A percentile compares a stretch with the other conserved stretches of the same genome.
These are phyloP conservation scores for Logfia minima DNA, from an alignment of 129 eudicot genomes.

Conservation along the genomic window DNA sequence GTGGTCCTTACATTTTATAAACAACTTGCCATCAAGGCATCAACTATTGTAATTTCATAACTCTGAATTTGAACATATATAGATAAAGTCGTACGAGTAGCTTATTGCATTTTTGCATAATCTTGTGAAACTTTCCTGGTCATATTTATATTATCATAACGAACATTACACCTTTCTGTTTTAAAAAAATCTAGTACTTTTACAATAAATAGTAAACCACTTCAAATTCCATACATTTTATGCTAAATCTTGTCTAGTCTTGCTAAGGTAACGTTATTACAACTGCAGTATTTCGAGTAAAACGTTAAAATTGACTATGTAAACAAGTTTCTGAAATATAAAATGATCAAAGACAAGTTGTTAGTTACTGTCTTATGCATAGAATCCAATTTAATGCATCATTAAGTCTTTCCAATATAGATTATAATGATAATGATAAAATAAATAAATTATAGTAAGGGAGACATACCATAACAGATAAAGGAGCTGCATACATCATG, in stretches of 20 bases:
- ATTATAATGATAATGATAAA: neutral
- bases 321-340: too few relatives aligned
- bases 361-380: neutral
- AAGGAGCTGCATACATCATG: conserved; percentile 83
- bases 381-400: neutral
- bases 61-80: neutral
- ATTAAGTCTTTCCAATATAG: neutral
- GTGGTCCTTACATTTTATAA: neutral
- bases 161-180: neutral
- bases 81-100: neutral
- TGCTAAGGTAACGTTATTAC: neutral
- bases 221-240: neutral
- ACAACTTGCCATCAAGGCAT: neutral
- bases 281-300: neutral
- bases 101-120: neutral
- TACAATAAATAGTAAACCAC: neutral
- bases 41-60: neutral
- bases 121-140: neutral
- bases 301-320: too few relatives aligned
- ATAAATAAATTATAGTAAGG: neutral
- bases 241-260: neutral
- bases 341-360: neutral
- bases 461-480: conserved; percentile 71
- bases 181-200: neutral
- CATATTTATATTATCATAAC: neutral